These are phyloP conservation scores for Baudoinia panamericana DNA, from an alignment of 495 filamentous ascomycete species.

Conservation along the genomic window DNA sequence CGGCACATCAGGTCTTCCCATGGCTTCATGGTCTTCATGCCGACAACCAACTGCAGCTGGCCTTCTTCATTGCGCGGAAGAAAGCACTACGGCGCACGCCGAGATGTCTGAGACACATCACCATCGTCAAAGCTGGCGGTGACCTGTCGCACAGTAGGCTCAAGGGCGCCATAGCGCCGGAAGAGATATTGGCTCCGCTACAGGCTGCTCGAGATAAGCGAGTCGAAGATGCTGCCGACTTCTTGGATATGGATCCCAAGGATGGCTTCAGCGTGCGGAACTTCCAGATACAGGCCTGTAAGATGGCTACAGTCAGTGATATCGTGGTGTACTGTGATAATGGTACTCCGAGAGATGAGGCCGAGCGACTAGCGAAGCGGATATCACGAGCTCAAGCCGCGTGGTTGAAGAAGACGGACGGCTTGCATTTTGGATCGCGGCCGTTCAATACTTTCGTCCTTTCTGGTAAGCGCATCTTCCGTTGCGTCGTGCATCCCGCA, in stretches of 20 bases:
- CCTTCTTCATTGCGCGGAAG: constrained; percentile 72
- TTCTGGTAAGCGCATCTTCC: constrained; percentile 39
- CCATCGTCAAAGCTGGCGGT: constrained; percentile 77
- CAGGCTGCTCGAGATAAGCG: constrained; percentile 14
- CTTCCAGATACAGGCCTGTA: constrained; percentile 92
- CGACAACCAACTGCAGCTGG: constrained; percentile 72
- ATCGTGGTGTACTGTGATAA: constrained; percentile 82
- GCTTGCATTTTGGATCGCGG: constrained; percentile 38
- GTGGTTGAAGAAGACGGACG: constrained; percentile 50
- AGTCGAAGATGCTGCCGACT: constrained; percentile 36
- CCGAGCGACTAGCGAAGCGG: constrained; percentile 53
- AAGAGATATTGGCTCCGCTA: constrained; percentile 51
- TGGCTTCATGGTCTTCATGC: constrained; percentile 95
- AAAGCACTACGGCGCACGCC: constrained; percentile 61
- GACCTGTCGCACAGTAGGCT: constrained; percentile 61
- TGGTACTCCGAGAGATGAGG: constrained; percentile 36
- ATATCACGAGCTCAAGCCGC: constrained; percentile 62
- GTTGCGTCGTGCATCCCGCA: constrained; percentile 24
- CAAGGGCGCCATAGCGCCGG: constrained; percentile 70
- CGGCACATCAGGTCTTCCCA: constrained; percentile 77
- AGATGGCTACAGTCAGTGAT: constrained; percentile 77
- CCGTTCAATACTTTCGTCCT: constrained; percentile 76
- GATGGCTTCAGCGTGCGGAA: constrained; percentile 80
- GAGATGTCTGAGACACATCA: constrained; percentile 64
- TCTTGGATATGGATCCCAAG: constrained; percentile 66